Evolutionary conservation across 106 monocot species (phyloP).

Genomic region (Acorus gramineus): DNA sequence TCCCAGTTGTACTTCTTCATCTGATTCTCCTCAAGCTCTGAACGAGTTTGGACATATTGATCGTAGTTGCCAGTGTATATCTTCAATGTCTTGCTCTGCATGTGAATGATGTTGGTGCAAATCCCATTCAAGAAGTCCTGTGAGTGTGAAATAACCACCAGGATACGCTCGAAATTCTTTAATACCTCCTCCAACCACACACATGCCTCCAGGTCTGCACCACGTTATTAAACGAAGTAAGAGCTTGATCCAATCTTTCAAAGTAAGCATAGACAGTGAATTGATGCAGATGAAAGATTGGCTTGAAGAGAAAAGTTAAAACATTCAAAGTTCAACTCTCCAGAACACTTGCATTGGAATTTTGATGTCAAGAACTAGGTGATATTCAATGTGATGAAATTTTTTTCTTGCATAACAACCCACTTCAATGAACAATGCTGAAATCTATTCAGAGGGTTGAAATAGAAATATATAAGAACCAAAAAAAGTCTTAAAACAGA

Average conservation of each 20-base stretch:
- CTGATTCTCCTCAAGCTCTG: slow-evolving; percentile 94
- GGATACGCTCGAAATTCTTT: slow-evolving; percentile 84
- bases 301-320: too few relatives aligned
- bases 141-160: slow-evolving; percentile 91
- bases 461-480: too few relatives aligned
- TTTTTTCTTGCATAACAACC: background rate
- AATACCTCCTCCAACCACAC: slow-evolving; percentile 93
- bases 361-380: too few relatives aligned
- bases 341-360: too few relatives aligned
- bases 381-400: background rate
- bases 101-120: slow-evolving; percentile 97
- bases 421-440: too few relatives aligned
- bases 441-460: too few relatives aligned
- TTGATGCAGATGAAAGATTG: too few relatives aligned
- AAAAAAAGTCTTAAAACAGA: background rate
- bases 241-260: too few relatives aligned
- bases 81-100: slow-evolving; percentile 92
- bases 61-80: slow-evolving; percentile 89
- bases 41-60: slow-evolving; percentile 77
- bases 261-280: too few relatives aligned
- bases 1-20: slow-evolving; percentile 99
- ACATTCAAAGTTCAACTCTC: too few relatives aligned
- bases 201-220: slow-evolving; percentile 90
- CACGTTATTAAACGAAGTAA: too few relatives aligned
- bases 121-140: slow-evolving; percentile 98